phyloP scores from a whole-genome alignment of 2,329 filamentous ascomycete species.

The Allantophomopsis lycopodina region DNA sequence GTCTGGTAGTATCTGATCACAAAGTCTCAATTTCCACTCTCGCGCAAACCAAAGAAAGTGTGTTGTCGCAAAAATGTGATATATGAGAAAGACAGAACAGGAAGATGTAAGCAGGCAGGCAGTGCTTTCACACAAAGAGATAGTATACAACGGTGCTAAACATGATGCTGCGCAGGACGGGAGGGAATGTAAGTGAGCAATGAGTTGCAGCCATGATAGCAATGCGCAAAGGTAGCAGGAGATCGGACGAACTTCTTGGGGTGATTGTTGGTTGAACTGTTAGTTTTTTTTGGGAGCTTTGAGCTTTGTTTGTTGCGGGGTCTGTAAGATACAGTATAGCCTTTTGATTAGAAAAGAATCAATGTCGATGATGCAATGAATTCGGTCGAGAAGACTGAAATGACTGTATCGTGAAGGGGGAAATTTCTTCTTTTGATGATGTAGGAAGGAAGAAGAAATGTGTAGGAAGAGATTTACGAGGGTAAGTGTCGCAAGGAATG shows the following conservation, averaged over 20 bases:
- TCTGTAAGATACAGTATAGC: constrained; percentile 1
- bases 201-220: constrained; percentile 8
- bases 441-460: constrained; percentile 8
- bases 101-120: constrained; percentile 16
- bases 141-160: constrained; percentile 20
- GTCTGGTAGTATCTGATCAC: constrained; percentile 13
- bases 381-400: constrained; percentile 15
- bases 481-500: too few species aligned
- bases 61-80: constrained; percentile 13
- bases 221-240: constrained; percentile 19
- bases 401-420: constrained; percentile 10
- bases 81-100: constrained; percentile 15
- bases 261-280: too few species aligned
- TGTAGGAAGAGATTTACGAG: constrained; percentile 6
- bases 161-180: constrained; percentile 16
- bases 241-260: constrained; percentile 20
- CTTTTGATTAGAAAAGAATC: constrained; percentile 2
- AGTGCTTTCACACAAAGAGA: constrained; percentile 1
- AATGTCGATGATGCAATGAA: constrained; percentile 4
- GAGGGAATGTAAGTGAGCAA: constrained; percentile 8
- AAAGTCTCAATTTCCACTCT: constrained; percentile 24
- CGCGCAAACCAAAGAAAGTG: constrained; percentile 19
- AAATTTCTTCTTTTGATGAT: constrained; percentile 1
- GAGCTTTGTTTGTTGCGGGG: neutral
- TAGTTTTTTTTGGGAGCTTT: too few species aligned